Conservation (phyloP, 495 filamentous ascomycete species). For the Penicillium lagena region DNA sequence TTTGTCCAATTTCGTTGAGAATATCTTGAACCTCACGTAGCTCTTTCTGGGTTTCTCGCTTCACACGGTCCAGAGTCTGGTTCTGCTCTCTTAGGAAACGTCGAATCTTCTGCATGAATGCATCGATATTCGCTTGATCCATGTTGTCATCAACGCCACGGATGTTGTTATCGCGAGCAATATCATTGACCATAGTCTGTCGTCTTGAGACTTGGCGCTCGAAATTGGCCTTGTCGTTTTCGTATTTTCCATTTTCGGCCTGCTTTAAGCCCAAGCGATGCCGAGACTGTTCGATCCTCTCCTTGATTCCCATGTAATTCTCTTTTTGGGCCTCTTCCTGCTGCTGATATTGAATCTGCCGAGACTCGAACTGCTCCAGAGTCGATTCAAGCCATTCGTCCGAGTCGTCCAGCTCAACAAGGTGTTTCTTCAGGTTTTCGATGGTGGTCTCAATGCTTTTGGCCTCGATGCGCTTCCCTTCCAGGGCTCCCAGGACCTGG, state of each 20-base stretch:
- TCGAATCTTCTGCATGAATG: slow-evolving; percentile 73
- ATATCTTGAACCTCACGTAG: slow-evolving; percentile 56
- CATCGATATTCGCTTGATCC: slow-evolving; percentile 62
- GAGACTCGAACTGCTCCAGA: slow-evolving; percentile 75
- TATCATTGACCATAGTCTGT: slow-evolving; percentile 66
- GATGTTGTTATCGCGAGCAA: slow-evolving; percentile 72
- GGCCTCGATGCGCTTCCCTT: slow-evolving; percentile 69
- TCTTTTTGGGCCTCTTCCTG: slow-evolving; percentile 56
- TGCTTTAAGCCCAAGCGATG: slow-evolving; percentile 61
- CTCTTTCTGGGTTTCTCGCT: slow-evolving; percentile 64
- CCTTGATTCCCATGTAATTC: slow-evolving; percentile 56
- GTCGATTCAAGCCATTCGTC: slow-evolving; percentile 72
- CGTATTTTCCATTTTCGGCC: slow-evolving; percentile 73
- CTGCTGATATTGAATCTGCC: slow-evolving; percentile 55
- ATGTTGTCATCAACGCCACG: slow-evolving; percentile 76
- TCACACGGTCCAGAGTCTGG: slow-evolving; percentile 64
- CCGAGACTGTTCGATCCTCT: slow-evolving; percentile 53
- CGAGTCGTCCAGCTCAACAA: slow-evolving; percentile 69
- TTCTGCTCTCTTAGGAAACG: slow-evolving; percentile 73
- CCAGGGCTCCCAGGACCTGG: slow-evolving; percentile 61
- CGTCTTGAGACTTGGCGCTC: slow-evolving; percentile 69
- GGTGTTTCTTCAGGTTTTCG: slow-evolving; percentile 57
- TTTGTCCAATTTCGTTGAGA: slow-evolving; percentile 63
- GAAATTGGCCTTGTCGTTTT: slow-evolving; percentile 81
- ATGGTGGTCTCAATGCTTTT: slow-evolving; percentile 57